Evolutionary conservation across 768 basidiomycete genomes (phyloP), one percentile per base, ranked within the genome.

Genomic region (Leccinellum luteum): DNA sequence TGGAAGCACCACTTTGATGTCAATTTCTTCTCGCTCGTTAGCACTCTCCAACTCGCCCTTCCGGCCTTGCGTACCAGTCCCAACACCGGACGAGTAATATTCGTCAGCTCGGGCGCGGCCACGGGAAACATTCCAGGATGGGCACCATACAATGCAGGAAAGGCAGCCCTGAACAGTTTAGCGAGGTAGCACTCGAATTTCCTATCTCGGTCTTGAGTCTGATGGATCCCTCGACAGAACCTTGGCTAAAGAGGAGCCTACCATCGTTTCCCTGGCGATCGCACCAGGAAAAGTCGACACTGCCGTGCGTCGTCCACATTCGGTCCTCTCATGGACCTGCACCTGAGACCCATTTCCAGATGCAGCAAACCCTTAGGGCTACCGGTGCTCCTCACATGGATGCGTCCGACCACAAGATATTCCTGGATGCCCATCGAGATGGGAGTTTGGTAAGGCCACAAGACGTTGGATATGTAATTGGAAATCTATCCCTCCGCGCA

Each of bases 281-380:
- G 83, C 94, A 4, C 95, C 95, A 1, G 95, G 95, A 14, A 86
- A 87, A 73, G 92, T 97, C 27, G 86, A 95, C 59, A 95, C 93
- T 8, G 75, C 73, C 27, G 93, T 92, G 69, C 62, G 82, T 79
- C 17, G 35, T 48, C 35, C 44, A 17, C 34, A 12, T 41, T 19
- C 23, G 27, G 54, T 49, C 14, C 19, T 48, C 35, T 54, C 35
- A 34, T 48, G 21, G 48, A 27, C 50, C 14, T 35, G 51, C 44
- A 28, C 28, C 47, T 25, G 53, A 44, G 21, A 34, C 54, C 48
- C 48, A 45, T 47, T 44, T 53, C 31, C 63, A 92, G 90, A 93
- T 93, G 92, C 91, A 92, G 78, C 64, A 68, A 28, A 61, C 60
- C 1, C 59, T 92, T 34, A 78, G 90, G 53, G 69, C 74, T 45